Evolutionary conservation across 1,139 yeast genomes (phyloP).

Genomic region (Hemisphaericaspora xylanilytica): DNA sequence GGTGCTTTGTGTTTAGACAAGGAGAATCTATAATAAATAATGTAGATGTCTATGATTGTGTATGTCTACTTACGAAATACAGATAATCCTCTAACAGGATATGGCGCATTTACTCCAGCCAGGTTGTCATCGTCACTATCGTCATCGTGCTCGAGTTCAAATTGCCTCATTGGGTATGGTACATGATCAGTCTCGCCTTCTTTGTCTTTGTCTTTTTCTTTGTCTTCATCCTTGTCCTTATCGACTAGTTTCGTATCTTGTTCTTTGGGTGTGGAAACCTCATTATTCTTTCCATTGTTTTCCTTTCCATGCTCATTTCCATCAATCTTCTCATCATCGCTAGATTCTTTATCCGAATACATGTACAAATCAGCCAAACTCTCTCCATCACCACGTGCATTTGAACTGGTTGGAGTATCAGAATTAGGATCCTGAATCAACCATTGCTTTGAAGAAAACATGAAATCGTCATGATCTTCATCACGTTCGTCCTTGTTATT

Average conservation of each 20-base stretch:
- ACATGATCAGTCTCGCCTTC: background rate
- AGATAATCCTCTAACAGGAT: slow-evolving; percentile 30
- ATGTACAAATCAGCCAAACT: slow-evolving; percentile 3
- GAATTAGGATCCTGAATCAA: background rate
- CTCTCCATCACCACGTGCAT: background rate
- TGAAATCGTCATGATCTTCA: background rate
- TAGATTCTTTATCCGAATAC: background rate
- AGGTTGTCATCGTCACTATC: background rate
- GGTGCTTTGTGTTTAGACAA: too few relatives aligned
- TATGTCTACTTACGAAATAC: slow-evolving; percentile 3
- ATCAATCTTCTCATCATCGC: background rate
- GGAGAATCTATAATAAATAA: too few relatives aligned
- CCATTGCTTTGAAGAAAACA: background rate
- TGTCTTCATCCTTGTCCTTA: background rate
- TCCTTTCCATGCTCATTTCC: too few relatives aligned
- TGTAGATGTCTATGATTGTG: too few relatives aligned
- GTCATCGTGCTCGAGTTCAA: slow-evolving; percentile 2
- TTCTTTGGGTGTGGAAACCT: too few relatives aligned
- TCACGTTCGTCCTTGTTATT: slow-evolving; percentile 5
- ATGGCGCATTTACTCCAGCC: slow-evolving; percentile 16
- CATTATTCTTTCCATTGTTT: too few relatives aligned
- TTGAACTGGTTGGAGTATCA: background rate
- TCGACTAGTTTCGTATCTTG: background rate
- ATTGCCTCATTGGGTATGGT: background rate
- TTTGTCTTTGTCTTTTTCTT: background rate